Conservation (phyloP, 352 stramenopile species). For the Phytophthora litchii region DNA sequence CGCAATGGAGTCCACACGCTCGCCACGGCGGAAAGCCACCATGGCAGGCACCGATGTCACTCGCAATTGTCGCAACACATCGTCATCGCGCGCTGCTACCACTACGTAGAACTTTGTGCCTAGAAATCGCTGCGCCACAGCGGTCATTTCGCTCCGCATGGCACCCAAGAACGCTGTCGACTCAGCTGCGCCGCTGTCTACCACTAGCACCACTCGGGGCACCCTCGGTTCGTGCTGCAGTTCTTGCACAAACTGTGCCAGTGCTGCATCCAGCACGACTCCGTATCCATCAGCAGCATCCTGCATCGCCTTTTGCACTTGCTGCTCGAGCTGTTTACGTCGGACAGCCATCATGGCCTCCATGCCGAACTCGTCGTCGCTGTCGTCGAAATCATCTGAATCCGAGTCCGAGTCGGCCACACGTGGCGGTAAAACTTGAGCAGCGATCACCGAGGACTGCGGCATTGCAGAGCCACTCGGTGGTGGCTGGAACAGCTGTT, state of each 20-base stretch:
- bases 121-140: constrained; percentile 48
- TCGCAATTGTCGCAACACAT: constrained; percentile 46
- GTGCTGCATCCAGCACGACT: constrained; percentile 41
- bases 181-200: constrained; percentile 17
- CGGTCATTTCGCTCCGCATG: constrained; percentile 50
- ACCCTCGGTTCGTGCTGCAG: constrained; percentile 42
- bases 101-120: constrained; percentile 69
- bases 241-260: constrained; percentile 43
- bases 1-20: constrained; percentile 52
- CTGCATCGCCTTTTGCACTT: constrained; percentile 49
- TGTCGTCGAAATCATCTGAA: constrained; percentile 47
- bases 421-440: constrained; percentile 1
- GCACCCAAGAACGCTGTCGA: constrained; percentile 14
- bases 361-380: constrained; percentile 50
- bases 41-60: constrained; percentile 40
- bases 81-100: constrained; percentile 23
- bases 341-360: constrained; percentile 44
- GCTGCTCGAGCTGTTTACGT: constrained; percentile 50
- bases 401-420: constrained; percentile 34
- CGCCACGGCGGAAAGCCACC: constrained; percentile 55
- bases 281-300: constrained; percentile 62
- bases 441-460: constrained; percentile 10
- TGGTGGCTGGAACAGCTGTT: constrained; percentile 62
- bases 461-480: background rate
- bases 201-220: constrained; percentile 47